Evolutionary conservation across 2,329 filamentous ascomycete species (phyloP).

Genomic region (Apiospora saccharicola): DNA sequence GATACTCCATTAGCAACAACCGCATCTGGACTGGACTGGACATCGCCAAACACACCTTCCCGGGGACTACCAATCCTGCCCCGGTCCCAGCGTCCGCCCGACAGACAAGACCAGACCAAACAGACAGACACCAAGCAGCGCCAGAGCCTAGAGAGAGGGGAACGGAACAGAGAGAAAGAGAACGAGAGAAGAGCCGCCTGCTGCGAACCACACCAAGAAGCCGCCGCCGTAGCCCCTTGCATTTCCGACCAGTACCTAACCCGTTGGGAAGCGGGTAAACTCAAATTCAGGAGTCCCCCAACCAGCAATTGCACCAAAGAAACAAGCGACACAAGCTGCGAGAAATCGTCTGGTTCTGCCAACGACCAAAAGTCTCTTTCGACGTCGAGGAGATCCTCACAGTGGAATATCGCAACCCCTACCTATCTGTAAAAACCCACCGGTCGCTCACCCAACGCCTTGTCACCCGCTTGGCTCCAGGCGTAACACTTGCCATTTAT

Average conservation of each 20-base stretch:
- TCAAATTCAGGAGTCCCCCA: slow-evolving; percentile 19
- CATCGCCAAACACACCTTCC: slow-evolving; percentile 11
- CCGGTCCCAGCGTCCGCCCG: neutral
- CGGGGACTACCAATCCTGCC: slow-evolving; percentile 4
- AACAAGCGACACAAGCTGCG: neutral
- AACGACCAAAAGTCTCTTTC: slow-evolving; percentile 18
- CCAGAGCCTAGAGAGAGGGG: neutral
- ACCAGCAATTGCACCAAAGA: neutral
- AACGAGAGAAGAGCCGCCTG: slow-evolving; percentile 3
- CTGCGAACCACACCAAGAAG: slow-evolving; percentile 19
- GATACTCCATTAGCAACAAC: slow-evolving; percentile 20
- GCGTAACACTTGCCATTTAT: slow-evolving; percentile 16
- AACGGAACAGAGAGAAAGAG: neutral
- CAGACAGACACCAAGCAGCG: neutral
- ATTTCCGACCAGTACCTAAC: slow-evolving; percentile 14
- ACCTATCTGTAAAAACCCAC: neutral
- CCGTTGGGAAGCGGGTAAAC: slow-evolving; percentile 19
- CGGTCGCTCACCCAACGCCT: slow-evolving; percentile 9
- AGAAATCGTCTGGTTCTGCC: slow-evolving; percentile 13
- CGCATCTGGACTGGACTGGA: slow-evolving; percentile 19
- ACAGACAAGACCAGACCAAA: neutral
- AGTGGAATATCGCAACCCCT: neutral
- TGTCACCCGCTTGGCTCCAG: neutral
- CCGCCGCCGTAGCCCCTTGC: slow-evolving; percentile 12
- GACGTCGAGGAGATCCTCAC: slow-evolving; percentile 9